Conservation (phyloP, 192 early-diverging fungal genomes). For the Rhizophagus prolifer region DNA sequence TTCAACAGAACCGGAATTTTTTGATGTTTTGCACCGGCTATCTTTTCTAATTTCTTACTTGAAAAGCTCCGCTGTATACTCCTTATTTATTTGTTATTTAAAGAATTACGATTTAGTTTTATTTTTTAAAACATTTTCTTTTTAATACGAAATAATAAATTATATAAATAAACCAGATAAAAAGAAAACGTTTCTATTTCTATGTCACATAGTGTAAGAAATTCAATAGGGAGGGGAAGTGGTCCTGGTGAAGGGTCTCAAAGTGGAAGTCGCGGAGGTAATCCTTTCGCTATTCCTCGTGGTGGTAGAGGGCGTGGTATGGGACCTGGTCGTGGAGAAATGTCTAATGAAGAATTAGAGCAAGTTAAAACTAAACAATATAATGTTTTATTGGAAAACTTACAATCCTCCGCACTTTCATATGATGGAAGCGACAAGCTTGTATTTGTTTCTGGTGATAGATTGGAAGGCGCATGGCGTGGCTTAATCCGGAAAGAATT, state of each 20-base stretch:
- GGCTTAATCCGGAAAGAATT: background rate
- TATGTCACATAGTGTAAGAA: background rate
- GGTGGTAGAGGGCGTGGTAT: background rate
- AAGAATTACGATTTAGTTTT: too few species aligned
- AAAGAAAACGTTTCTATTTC: background rate
- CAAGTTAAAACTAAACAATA: background rate
- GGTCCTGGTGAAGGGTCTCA: background rate
- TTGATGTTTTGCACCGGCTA: too few species aligned
- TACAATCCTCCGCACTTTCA: slow-evolving; percentile 12
- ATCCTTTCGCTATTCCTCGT: background rate
- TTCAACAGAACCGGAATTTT: too few species aligned
- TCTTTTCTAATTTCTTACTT: too few species aligned
- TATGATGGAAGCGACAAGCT: slow-evolving; percentile 19
- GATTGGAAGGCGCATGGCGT: background rate
- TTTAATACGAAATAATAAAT: too few species aligned
- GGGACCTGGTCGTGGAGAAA: background rate
- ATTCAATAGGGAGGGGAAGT: background rate
- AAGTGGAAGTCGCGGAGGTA: background rate
- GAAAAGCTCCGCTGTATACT: too few species aligned
- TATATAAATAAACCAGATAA: too few species aligned
- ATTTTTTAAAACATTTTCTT: too few species aligned
- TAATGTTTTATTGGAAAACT: slow-evolving; percentile 12
- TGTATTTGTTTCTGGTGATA: background rate
- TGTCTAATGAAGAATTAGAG: background rate
- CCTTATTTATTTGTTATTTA: too few species aligned